These are phyloP conservation scores for Colletotrichum eremochloae DNA, from an alignment of 2,329 filamentous ascomycete genomes.

Conservation along the genomic window DNA sequence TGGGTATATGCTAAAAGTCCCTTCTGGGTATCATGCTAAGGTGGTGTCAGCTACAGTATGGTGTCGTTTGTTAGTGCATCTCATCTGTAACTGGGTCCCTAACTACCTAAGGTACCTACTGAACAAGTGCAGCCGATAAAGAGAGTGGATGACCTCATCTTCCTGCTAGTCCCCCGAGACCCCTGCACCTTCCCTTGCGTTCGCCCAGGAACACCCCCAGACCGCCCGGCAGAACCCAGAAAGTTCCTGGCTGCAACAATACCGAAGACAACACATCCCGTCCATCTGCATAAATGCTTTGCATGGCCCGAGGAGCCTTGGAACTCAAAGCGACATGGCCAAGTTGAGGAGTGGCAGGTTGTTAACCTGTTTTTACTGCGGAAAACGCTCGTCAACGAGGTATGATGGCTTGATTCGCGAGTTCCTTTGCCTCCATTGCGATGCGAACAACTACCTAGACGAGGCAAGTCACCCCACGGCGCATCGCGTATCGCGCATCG, in stretches of 20 bases:
- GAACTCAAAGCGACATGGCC: slow-evolving; percentile 54
- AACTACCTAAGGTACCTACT: neutral
- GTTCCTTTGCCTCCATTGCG: slow-evolving; percentile 83
- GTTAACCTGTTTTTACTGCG: slow-evolving; percentile 87
- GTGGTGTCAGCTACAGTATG: slow-evolving; percentile 1
- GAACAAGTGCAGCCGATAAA: neutral
- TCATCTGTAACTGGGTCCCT: neutral
- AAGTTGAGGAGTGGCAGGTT: slow-evolving; percentile 57
- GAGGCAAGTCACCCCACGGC: slow-evolving; percentile 67
- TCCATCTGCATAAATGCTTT: slow-evolving; percentile 43
- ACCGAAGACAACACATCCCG: slow-evolving; percentile 17
- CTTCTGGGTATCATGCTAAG: neutral
- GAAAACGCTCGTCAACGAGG: slow-evolving; percentile 71
- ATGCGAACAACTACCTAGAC: slow-evolving; percentile 90
- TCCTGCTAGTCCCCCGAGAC: slow-evolving; percentile 14
- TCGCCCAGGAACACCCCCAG: slow-evolving; percentile 17
- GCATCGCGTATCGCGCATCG: neutral
- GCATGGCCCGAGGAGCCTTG: slow-evolving; percentile 24
- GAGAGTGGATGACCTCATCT: slow-evolving; percentile 35
- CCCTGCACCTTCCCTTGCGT: slow-evolving; percentile 35
- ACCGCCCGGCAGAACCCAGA: slow-evolving; percentile 55
- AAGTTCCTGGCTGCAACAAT: slow-evolving; percentile 41
- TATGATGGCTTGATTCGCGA: slow-evolving; percentile 71
- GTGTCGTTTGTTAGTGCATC: slow-evolving; percentile 13
- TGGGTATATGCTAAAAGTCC: slow-evolving; percentile 6